phyloP scores from a whole-genome alignment of 2,329 filamentous ascomycete genomes.

The Colletotrichum sp. region DNA sequence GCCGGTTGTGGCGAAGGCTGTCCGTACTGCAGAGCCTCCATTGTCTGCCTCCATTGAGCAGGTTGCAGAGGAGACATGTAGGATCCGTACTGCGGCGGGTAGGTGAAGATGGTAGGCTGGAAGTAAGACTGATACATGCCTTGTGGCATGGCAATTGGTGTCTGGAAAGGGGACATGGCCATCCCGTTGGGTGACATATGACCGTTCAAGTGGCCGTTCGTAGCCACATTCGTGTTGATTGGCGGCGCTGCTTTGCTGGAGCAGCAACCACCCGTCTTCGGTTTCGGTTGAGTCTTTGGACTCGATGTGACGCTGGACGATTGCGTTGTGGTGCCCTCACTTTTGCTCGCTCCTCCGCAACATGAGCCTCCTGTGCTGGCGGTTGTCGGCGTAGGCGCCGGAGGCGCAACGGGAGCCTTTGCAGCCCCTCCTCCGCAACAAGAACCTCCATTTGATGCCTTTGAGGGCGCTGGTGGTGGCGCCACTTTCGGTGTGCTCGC shows the following conservation, averaged over 20 bases:
- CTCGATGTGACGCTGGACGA: conserved; percentile 18
- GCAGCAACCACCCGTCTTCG: conserved; percentile 38
- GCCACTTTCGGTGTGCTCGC: background rate
- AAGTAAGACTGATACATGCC: conserved; percentile 45
- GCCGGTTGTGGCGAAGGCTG: conserved; percentile 34
- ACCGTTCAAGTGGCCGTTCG: conserved; percentile 5
- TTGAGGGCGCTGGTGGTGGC: background rate
- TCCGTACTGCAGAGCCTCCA: conserved; percentile 44
- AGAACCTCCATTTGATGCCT: background rate
- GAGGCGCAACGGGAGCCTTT: background rate
- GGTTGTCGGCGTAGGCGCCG: background rate
- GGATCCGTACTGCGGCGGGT: conserved; percentile 59
- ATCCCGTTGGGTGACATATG: conserved; percentile 30
- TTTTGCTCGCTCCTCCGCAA: conserved; percentile 22
- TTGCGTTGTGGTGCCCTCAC: conserved; percentile 3
- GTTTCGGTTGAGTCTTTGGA: conserved; percentile 17
- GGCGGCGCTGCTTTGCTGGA: conserved; percentile 29
- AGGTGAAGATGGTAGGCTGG: conserved; percentile 55
- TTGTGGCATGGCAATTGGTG: conserved; percentile 39
- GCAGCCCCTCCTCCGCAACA: conserved; percentile 3
- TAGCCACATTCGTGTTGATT: conserved; percentile 9
- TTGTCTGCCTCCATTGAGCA: conserved; percentile 56
- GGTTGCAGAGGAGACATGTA: conserved; percentile 60
- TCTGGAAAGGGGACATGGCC: conserved; percentile 38
- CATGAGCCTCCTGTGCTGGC: conserved; percentile 23